phyloP scores from a whole-genome alignment of 1,284 basidiomycete species.

The Ganoderma lingzhi region DNA sequence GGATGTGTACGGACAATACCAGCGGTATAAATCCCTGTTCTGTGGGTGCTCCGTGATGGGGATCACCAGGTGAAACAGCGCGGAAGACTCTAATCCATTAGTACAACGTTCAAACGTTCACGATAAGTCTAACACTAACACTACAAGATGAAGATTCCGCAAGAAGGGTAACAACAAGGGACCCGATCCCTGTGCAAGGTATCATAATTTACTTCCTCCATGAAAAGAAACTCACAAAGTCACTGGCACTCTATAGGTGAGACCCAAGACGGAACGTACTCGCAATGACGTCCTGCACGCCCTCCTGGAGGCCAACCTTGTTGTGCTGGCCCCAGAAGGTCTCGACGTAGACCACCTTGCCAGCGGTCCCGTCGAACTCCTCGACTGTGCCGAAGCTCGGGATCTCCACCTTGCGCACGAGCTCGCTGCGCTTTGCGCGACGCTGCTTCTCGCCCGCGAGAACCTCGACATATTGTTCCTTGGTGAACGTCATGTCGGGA shows the following conservation, averaged over 20 bases:
- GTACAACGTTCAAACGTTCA: neutral
- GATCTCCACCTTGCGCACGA: conserved; percentile 58
- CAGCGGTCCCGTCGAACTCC: conserved; percentile 55
- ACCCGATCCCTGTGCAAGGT: neutral
- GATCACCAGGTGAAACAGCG: neutral
- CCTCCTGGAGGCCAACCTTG: conserved; percentile 71
- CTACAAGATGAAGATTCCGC: neutral
- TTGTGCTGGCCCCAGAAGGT: conserved; percentile 72
- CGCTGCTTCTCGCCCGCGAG: conserved; percentile 35
- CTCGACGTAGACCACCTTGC: conserved; percentile 67
- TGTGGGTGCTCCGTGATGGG: conserved; percentile 4
- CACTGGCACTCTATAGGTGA: conserved; percentile 2
- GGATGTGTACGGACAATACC: neutral
- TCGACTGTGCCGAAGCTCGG: conserved; percentile 67
- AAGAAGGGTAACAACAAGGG: neutral
- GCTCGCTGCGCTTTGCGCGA: conserved; percentile 46
- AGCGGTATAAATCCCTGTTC: neutral
- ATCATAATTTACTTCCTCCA: conserved; percentile 13
- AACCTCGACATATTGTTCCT: conserved; percentile 36
- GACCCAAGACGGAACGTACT: conserved; percentile 49
- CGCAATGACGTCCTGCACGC: conserved; percentile 75
- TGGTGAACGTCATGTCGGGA: conserved; percentile 30
- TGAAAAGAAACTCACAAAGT: neutral
- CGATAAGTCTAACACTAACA: neutral
- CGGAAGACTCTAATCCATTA: neutral